Evolutionary conservation across 768 basidiomycete species (phyloP).

Genomic region (Clavaria fumosa): DNA sequence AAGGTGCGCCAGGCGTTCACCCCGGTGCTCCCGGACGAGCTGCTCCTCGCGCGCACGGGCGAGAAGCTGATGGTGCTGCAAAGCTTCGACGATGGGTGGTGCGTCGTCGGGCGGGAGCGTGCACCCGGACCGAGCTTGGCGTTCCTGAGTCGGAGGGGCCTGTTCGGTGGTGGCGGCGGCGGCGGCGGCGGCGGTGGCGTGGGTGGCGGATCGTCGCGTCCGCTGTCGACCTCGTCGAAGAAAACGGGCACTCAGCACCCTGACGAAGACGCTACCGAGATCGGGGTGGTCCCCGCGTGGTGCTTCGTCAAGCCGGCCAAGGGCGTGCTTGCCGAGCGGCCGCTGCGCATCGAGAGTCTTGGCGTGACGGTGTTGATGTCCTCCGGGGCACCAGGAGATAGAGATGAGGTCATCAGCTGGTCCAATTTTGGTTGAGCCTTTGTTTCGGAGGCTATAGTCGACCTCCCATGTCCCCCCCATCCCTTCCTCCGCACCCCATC

Average conservation of each 20-base stretch:
- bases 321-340: slow-evolving; percentile 44
- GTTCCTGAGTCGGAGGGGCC: too few species aligned
- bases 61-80: slow-evolving; percentile 49
- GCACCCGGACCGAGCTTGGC: too few species aligned
- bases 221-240: slow-evolving; percentile 27
- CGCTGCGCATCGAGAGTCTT: slow-evolving; percentile 47
- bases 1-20: slow-evolving; percentile 51
- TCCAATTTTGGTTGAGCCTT: too few species aligned
- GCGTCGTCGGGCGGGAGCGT: slow-evolving; percentile 50
- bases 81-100: slow-evolving; percentile 72
- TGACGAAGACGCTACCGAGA: slow-evolving; percentile 35
- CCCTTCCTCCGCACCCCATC: too few species aligned
- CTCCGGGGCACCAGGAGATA: slow-evolving; percentile 20
- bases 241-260: slow-evolving; percentile 7
- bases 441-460: too few species aligned
- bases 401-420: slow-evolving; percentile 52
- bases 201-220: slow-evolving; percentile 12
- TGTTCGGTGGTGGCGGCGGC: too few species aligned
- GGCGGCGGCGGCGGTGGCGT: slow-evolving; percentile 14
- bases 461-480: too few species aligned
- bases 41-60: slow-evolving; percentile 35
- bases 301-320: slow-evolving; percentile 51
- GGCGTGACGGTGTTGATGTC: slow-evolving; percentile 45
- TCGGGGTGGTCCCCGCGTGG: slow-evolving; percentile 67
- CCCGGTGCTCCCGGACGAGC: slow-evolving; percentile 62